Evolutionary conservation across 129 eudicot genomes (phyloP), one percentile per base, ranked within the genome.

Genomic region (carrot (Daucus carota)): DNA sequence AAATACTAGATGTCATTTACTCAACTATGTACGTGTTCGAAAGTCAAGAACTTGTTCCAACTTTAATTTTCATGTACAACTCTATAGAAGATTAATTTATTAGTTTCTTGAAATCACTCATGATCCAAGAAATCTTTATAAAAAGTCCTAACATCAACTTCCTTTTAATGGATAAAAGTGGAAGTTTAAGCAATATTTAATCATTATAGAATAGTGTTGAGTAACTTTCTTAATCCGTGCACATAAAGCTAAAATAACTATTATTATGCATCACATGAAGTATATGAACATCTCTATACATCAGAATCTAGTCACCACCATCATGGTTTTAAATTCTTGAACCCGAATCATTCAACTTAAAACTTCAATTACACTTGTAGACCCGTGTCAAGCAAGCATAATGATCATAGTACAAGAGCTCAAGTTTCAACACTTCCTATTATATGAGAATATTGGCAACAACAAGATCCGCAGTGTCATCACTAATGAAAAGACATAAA

Each of bases 381-480:
- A 45, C 3, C 2, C 26, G 38, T 20, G 77, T 38, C 32, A 32
- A 28, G 41, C 33, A 36, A 18, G 29, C 24, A 54, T 59, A 38
- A 20, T 22, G 31, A 33, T 36, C 16, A 18, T 69, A 69, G 17
- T 36, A 69, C 46, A 38, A 65, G 29, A 20, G 1, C 42, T 68
- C 15, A 36, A 68, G 6, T 68, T 68, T 68, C 11, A 17, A 68
- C 10, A 65, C 73, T 20, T 2, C 34, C 34, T 15, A 67, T 1
- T 22, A 15, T 17, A 40, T 52, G 34, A 44, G 20, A 32, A 33
- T 29, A 73, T 46, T 18, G 26, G 40, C 76, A 73, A 65, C 76
- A 73, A 65, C 11, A 73, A 44, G 75, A 43, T 72, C 66, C 67
- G n/a, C 73, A 9, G 8, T 8, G 73, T 9, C 46, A 69, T 29